phyloP scores from a whole-genome alignment of 768 basidiomycete genomes.

The Collybia mongolica region DNA sequence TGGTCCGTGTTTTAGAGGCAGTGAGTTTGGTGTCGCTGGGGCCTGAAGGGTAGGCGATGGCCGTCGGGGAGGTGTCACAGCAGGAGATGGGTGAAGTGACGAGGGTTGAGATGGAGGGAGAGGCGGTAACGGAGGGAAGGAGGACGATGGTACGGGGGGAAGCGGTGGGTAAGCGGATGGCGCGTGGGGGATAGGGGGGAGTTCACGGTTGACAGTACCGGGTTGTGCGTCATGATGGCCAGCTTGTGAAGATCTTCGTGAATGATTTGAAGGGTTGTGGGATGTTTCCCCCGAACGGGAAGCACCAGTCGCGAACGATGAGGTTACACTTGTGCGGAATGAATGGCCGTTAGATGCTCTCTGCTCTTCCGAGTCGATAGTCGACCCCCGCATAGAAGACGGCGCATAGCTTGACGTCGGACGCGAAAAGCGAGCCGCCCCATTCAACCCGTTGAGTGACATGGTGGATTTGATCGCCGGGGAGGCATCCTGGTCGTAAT shows the following conservation, averaged over 20 bases:
- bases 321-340: conserved; percentile 29
- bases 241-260: conserved; percentile 31
- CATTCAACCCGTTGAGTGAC: not conserved
- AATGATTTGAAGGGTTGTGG: conserved; percentile 25
- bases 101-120: conserved; percentile 24
- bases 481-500: conserved; percentile 21
- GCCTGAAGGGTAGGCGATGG: conserved; percentile 18
- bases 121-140: conserved; percentile 22
- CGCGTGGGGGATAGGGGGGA: conserved; percentile 22
- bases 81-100: conserved; percentile 29
- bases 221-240: no score
- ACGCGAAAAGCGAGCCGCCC: not conserved
- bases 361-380: conserved; percentile 31
- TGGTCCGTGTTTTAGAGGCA: conserved; percentile 36
- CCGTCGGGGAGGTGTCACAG: conserved; percentile 18
- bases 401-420: conserved; percentile 30
- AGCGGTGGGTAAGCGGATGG: conserved; percentile 29
- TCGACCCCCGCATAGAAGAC: conserved; percentile 27
- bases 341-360: conserved; percentile 27
- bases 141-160: conserved; percentile 16
- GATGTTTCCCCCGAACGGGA: conserved; percentile 23
- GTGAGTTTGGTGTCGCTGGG: conserved; percentile 20
- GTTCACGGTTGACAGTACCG: conserved; percentile 20
- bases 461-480: conserved; percentile 2
- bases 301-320: conserved; percentile 24